Evolutionary conservation across 768 basidiomycete genomes (phyloP), one percentile per base, ranked within the genome.

Genomic region (Astraeus odoratus): DNA sequence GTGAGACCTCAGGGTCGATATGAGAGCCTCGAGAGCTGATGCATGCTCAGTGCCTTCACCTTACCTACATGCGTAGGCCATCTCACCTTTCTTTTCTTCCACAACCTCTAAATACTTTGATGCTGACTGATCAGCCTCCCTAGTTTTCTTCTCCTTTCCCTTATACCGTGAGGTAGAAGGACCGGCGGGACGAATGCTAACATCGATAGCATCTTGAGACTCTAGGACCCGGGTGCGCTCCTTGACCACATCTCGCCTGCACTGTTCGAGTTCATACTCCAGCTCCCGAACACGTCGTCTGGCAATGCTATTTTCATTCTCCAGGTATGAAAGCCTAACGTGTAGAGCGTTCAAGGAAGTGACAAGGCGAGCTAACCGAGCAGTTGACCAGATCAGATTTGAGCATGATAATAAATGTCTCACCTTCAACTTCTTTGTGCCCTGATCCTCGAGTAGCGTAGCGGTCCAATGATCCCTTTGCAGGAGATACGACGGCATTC

Each of bases 71-170:
- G 18, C 25, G 30, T 24, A 30, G 37, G 26, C n/a, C 8, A n/a
- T 57, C 64, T 8, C 40, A 91, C 90, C 88, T 72, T 88, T 88
- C 62, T 93, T 93, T 62, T 93, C 90, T 49, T 88, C 84, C 0
- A 94, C 85, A 4, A 79, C 84, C 51, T 87, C 83, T 46, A 74
- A 74, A 52, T 92, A 90, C 42, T 82, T 68, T 49, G 71, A 68
- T 19, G 67, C 59, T 22, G 72, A 34, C 2, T 43, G 37, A 12
- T 72, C 67, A 39, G 67, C 65, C 8, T 68, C 69, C 33, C 70
- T 72, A 20, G 30, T 36, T 39, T 51, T 56, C 42, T 22, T 60
- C 40, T 63, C 58, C 25, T 64, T 65, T 6, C 58, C 58, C 39
- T 57, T 63, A 12, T 40, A 46, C 1, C 61, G 61, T 37, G 50